phyloP scores from a whole-genome alignment of 2,329 filamentous ascomycete genomes.

The Phialophora chinensis region DNA sequence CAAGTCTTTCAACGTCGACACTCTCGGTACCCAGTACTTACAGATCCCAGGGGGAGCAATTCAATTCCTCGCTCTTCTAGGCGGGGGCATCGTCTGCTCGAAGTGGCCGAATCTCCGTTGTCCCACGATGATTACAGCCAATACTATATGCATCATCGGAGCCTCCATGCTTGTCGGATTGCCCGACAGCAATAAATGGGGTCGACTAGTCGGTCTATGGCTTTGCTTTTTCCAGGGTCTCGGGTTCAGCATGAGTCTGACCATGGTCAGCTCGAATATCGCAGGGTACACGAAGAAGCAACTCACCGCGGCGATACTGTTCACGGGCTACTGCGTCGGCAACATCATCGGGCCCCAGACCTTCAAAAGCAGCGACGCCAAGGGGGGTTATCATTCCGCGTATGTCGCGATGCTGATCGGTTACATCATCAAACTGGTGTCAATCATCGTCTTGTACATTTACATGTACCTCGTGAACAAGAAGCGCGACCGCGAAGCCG shows the following conservation, averaged over 20 bases:
- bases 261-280: slow-evolving; percentile 52
- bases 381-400: slow-evolving; percentile 51
- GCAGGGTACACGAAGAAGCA: slow-evolving; percentile 40
- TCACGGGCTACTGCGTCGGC: slow-evolving; percentile 40
- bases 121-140: slow-evolving; percentile 62
- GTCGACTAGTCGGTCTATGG: slow-evolving; percentile 63
- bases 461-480: slow-evolving; percentile 64
- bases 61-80: slow-evolving; percentile 60
- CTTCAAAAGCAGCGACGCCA: slow-evolving; percentile 55
- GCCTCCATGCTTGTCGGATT: slow-evolving; percentile 60
- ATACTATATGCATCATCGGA: slow-evolving; percentile 61
- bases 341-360: slow-evolving; percentile 55
- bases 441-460: slow-evolving; percentile 58
- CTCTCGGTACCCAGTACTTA: slow-evolving; percentile 61
- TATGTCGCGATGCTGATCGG: slow-evolving; percentile 62
- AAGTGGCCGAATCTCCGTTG: slow-evolving; percentile 58
- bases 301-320: slow-evolving; percentile 34
- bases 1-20: slow-evolving; percentile 55
- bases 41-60: slow-evolving; percentile 66
- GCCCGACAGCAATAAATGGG: slow-evolving; percentile 61
- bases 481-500: slow-evolving; percentile 57
- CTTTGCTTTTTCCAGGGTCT: slow-evolving; percentile 62
- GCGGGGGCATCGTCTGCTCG: slow-evolving; percentile 59
- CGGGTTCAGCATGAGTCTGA: slow-evolving; percentile 61
- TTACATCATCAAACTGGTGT: slow-evolving; percentile 59